Conservation (phyloP, 208 protist species). For the Leishmania major region DNA sequence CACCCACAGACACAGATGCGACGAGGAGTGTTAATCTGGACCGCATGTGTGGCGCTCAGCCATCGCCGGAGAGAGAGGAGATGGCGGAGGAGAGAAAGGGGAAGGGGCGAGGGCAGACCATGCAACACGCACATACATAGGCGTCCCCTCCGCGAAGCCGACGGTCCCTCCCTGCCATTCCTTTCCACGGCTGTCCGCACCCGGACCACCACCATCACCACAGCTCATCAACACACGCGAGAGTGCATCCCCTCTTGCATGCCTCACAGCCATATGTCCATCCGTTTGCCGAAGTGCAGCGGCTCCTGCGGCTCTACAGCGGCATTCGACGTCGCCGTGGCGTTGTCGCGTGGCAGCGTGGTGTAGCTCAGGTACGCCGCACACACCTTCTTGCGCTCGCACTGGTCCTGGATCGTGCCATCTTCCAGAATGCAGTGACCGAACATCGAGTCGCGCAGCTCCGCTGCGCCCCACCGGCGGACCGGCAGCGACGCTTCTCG, state of each 20-base stretch:
- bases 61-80: not conserved
- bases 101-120: conserved; percentile 1
- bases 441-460: conserved; percentile 19
- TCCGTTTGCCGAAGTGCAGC: conserved; percentile 20
- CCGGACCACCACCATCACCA: not conserved
- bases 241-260: not conserved
- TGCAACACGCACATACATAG: not conserved
- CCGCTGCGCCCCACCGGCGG: conserved; percentile 6
- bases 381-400: conserved; percentile 16
- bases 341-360: conserved; percentile 24
- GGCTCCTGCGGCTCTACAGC: not conserved
- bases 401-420: conserved; percentile 21
- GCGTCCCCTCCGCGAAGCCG: not conserved
- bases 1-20: not conserved
- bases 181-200: not conserved
- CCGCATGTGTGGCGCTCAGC: not conserved
- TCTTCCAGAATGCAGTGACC: conserved; percentile 15
- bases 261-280: conserved; percentile 23
- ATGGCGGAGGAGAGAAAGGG: not conserved
- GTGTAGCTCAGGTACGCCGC: conserved; percentile 13
- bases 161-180: not conserved
- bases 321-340: conserved; percentile 24
- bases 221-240: not conserved
- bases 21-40: not conserved
- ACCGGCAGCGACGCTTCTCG: conserved; percentile 25